Base-by-base conservation (phyloP, 1,284 basidiomycete genomes). In the Cryptococcus sp. region DNA sequence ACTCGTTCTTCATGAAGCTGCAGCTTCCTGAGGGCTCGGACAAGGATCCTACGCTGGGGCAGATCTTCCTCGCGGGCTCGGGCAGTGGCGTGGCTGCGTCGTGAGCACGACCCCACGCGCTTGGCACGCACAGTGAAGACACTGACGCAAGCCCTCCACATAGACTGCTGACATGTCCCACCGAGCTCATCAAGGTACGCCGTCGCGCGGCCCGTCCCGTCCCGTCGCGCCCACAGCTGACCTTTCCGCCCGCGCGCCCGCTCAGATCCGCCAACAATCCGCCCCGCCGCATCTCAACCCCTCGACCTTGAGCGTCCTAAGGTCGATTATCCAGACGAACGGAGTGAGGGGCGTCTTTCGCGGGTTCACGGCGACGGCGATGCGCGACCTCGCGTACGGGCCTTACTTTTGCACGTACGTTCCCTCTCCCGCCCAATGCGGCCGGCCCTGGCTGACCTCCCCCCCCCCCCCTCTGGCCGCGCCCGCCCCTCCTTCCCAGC, bases 331-430 rank as follows among this genome's bases (percentile, higher is more conserved):
- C 51, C 78, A 77, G 24, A 74, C 79, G 24, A 78, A 81, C 44
- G 88, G 88, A 0, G 28, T 89, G 6, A 71, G 77, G 38, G 88
- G 87, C 0, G 75, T 92, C n/a, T 93, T 88, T 71, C 83, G 89
- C 6, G 90, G 90, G 0, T 77, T 88, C 51, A 78, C 81, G 4
- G 82, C 84, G 0, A 92, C 91, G 0, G 84, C 84, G 1, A 69
- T 89, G 43, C 79, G 90, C 52, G 90, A 93, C 71, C 78, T 81
- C 16, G 88, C 87, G 1, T 92, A 88, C 67, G 90, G 90, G 4
- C 84, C 86, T 4, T 93, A 93, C 75, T 94, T 93, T 73, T 80
- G 81, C 57, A 83, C 87, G 87, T 87, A 67, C 70, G 80, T 73
- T 11, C 24, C 36, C 42, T 13, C 7, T 35, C n/a, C n/a, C n/a